Conservation (phyloP, 129 eudicot genomes). For the Chrysanthemum makinoi region DNA sequence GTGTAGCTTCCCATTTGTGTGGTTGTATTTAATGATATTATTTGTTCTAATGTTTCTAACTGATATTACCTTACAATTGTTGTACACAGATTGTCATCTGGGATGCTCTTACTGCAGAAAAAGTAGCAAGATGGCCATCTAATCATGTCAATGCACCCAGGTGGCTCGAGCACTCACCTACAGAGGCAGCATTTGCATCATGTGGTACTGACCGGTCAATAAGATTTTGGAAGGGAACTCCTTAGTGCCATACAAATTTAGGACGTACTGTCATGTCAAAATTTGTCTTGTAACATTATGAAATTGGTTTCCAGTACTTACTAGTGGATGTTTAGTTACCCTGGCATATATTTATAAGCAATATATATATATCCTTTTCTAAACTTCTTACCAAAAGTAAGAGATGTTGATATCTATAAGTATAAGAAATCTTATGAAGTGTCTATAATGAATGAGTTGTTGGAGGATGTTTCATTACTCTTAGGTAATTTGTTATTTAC, state of each 20-base stretch:
- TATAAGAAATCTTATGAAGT: too few relatives aligned
- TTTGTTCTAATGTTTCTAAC: neutral
- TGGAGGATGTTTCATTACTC: too few relatives aligned
- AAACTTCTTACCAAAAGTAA: too few relatives aligned
- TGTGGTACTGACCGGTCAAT: constrained; percentile 81
- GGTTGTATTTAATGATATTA: constrained; percentile 1
- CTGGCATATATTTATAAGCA: too few relatives aligned
- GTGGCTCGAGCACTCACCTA: constrained; percentile 85
- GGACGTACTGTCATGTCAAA: neutral
- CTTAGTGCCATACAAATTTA: constrained; percentile 24
- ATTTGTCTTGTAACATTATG: constrained; percentile 19
- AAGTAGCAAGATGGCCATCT: constrained; percentile 77
- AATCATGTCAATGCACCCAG: constrained; percentile 75
- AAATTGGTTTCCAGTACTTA: neutral
- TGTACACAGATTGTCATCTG: constrained; percentile 68
- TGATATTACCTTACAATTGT: neutral
- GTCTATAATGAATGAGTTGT: too few relatives aligned
- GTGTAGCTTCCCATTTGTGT: constrained; percentile 1
- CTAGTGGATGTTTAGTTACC: neutral
- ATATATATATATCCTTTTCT: too few relatives aligned
- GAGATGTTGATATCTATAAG: too few relatives aligned
- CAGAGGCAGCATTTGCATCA: constrained; percentile 66
- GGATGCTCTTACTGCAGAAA: constrained; percentile 79
- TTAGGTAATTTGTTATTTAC: too few relatives aligned
- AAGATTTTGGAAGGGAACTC: constrained; percentile 69